phyloP scores from a whole-genome alignment of 306 rosid genomes.

The Benincasa hispida region DNA sequence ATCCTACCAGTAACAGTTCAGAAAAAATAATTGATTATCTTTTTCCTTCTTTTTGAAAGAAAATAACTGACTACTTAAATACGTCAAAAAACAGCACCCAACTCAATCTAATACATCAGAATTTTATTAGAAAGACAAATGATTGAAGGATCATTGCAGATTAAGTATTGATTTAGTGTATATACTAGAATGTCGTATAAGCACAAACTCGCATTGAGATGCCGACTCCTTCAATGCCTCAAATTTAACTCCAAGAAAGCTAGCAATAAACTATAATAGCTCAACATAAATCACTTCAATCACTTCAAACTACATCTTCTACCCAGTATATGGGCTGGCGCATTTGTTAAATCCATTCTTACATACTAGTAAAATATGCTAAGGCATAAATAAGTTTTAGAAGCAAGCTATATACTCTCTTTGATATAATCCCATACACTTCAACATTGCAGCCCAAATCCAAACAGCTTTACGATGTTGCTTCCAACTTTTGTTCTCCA shows the following conservation, averaged over 20 bases:
- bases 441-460: not conserved
- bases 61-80: not conserved
- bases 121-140: not conserved
- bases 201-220: not conserved
- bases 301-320: not conserved
- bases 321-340: rapidly evolving
- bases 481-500: not conserved
- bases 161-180: not conserved
- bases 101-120: not conserved
- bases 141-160: not conserved
- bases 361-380: not conserved
- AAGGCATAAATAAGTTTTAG: not conserved
- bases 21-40: not conserved
- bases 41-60: too few relatives aligned
- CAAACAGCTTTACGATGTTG: not conserved
- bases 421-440: not conserved
- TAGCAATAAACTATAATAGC: not conserved
- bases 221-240: not conserved
- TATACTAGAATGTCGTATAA: too few relatives aligned
- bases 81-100: not conserved
- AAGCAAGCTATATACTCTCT: not conserved
- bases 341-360: not conserved
- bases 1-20: not conserved
- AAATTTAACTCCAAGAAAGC: not conserved
- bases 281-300: not conserved